Evolutionary conservation across 2,329 filamentous ascomycete species (phyloP).

Genomic region (Zelopaecilomyces penicillatus): DNA sequence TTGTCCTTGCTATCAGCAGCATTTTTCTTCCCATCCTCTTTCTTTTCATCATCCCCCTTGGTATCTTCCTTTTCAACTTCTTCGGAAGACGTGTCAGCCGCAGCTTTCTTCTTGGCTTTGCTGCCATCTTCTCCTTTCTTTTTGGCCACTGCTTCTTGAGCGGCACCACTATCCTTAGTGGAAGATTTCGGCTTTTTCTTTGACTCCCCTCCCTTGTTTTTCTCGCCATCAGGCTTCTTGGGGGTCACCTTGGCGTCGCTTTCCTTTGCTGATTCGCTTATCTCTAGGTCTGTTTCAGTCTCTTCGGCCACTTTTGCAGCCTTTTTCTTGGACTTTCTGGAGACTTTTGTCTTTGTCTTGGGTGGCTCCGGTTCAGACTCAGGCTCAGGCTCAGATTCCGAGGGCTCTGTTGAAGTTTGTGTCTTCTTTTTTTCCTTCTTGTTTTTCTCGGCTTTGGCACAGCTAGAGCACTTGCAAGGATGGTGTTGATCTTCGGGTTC

Average conservation of each 20-base stretch:
- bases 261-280: constrained; percentile 3
- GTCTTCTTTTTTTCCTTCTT: constrained; percentile 3
- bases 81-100: not conserved
- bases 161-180: too few relatives aligned
- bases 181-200: too few relatives aligned
- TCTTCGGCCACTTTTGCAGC: constrained; percentile 3
- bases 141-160: not conserved
- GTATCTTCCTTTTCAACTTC: not conserved
- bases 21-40: not conserved
- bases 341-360: constrained; percentile 3
- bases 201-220: not conserved
- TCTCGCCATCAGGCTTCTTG: constrained; percentile 2
- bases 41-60: not conserved
- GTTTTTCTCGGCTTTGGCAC: constrained; percentile 12
- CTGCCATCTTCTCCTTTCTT: not conserved
- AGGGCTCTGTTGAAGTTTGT: constrained; percentile 4
- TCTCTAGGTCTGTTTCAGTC: constrained; percentile 5
- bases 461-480: constrained; percentile 20
- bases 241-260: constrained; percentile 2
- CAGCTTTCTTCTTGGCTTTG: not conserved
- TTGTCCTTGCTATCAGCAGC: constrained; percentile 1
- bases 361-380: not conserved
- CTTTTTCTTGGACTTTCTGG: constrained; percentile 5
- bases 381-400: constrained; percentile 15
- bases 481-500: not conserved